phyloP scores from a whole-genome alignment of 352 stramenopile genomes.

The Phytophthora pinifolia region DNA sequence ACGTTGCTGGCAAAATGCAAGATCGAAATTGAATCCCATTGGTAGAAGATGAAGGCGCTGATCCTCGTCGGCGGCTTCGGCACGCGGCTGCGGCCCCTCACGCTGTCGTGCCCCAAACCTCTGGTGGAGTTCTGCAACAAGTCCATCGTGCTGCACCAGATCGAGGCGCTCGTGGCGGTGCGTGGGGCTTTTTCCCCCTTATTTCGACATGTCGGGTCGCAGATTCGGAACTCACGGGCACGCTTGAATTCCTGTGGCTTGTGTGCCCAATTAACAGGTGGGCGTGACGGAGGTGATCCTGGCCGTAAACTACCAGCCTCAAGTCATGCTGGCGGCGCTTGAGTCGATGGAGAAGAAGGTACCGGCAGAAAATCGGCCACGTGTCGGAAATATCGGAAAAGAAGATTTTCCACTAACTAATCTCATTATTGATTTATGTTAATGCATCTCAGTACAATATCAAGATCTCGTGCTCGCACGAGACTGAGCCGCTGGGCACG shows the following conservation, averaged over 20 bases:
- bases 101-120: slow-evolving; percentile 88
- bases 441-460: slow-evolving; percentile 72
- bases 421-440: background rate
- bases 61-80: slow-evolving; percentile 91
- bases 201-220: background rate
- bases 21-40: too few relatives aligned
- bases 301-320: slow-evolving; percentile 89
- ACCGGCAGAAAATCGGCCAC: background rate
- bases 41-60: slow-evolving; percentile 82
- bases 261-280: slow-evolving; percentile 36
- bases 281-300: slow-evolving; percentile 90
- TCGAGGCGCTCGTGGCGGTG: slow-evolving; percentile 84
- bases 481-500: slow-evolving; percentile 83
- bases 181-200: background rate
- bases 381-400: slow-evolving; percentile 1
- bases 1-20: too few relatives aligned
- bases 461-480: slow-evolving; percentile 90
- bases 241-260: too few relatives aligned
- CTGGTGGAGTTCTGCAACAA: slow-evolving; percentile 93
- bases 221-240: too few relatives aligned
- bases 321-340: slow-evolving; percentile 85
- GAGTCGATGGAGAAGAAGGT: slow-evolving; percentile 83
- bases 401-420: too few relatives aligned
- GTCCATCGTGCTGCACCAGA: slow-evolving; percentile 88
- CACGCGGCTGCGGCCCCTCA: slow-evolving; percentile 88